Evolutionary conservation across 345 rosid genomes (phyloP).

Genomic region (Aethionema arabicum): DNA sequence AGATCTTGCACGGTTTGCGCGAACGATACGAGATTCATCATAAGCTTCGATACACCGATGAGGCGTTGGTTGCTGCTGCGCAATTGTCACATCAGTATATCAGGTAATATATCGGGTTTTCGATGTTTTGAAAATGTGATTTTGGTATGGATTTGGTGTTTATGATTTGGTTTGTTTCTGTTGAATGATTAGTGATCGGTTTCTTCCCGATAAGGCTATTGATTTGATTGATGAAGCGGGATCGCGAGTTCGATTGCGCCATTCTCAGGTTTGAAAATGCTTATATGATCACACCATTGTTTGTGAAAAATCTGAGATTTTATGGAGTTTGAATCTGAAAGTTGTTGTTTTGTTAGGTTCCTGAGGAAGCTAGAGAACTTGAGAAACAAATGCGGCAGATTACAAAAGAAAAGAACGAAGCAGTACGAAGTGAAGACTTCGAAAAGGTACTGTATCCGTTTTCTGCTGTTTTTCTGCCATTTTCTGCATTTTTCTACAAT

Average conservation of each 20-base stretch:
- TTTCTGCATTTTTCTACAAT: too few species aligned
- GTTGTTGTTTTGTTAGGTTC: conserved; percentile 53
- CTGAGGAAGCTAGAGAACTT: conserved; percentile 97
- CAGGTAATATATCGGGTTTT: conserved; percentile 47
- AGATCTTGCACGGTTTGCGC: conserved; percentile 87
- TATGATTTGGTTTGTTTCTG: not conserved
- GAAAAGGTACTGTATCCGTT: conserved; percentile 61
- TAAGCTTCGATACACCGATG: conserved; percentile 96
- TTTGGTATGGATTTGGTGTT: too few species aligned
- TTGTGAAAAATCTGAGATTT: too few species aligned
- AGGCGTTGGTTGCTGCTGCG: conserved; percentile 83
- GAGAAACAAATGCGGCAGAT: conserved; percentile 93
- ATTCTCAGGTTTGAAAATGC: conserved; percentile 67
- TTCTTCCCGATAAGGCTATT: conserved; percentile 97
- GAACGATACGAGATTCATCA: conserved; percentile 98
- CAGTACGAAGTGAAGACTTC: conserved; percentile 91
- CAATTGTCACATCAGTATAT: conserved; percentile 94
- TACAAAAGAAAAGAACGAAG: conserved; percentile 94
- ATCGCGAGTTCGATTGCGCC: conserved; percentile 94
- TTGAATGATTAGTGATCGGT: conserved; percentile 67
- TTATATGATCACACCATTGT: conserved; percentile 6
- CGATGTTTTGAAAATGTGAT: not conserved
- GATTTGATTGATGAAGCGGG: conserved; percentile 99
- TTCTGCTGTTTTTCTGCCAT: not conserved
- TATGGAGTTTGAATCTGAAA: conserved; percentile 12